A percentile compares a stretch with the other conserved stretches of the same genome.
Conservation (phyloP, 768 basidiomycete genomes). For the Auricularia cornea region DNA sequence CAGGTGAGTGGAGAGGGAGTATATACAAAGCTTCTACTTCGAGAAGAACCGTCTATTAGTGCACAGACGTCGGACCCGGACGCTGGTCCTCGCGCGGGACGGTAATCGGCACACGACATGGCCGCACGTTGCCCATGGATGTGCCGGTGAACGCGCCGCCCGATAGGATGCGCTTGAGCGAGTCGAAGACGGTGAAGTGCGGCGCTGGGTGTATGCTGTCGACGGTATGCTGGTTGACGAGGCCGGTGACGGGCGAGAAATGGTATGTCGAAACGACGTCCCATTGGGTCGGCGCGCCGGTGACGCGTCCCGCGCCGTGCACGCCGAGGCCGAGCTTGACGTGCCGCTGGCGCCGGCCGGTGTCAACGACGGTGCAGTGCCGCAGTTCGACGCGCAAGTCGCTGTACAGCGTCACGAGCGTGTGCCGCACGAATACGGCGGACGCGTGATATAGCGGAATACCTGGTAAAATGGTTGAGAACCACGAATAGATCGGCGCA, state of each 20-base stretch:
- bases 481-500: neutral
- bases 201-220: conserved; percentile 76
- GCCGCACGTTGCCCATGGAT: neutral
- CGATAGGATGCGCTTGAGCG: conserved; percentile 24
- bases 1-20: too few species aligned
- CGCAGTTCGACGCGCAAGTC: conserved; percentile 50
- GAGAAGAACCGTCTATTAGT: too few species aligned
- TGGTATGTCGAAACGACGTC: conserved; percentile 68
- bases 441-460: conserved; percentile 64
- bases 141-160: neutral
- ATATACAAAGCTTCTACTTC: too few species aligned
- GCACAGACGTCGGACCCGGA: neutral
- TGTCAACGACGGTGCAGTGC: conserved; percentile 30
- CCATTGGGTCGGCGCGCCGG: conserved; percentile 58
- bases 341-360: conserved; percentile 45
- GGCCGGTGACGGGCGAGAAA: conserved; percentile 59
- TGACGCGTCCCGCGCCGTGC: conserved; percentile 53
- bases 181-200: conserved; percentile 60
- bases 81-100: neutral
- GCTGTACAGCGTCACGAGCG: conserved; percentile 66
- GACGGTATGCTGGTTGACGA: conserved; percentile 55
- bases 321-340: conserved; percentile 48
- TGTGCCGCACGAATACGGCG: conserved; percentile 59
- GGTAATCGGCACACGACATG: neutral
- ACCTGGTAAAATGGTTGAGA: conserved; percentile 32